Evolutionary conservation across 768 basidiomycete genomes (phyloP).

Genomic region (Crassisporium funariophilum): DNA sequence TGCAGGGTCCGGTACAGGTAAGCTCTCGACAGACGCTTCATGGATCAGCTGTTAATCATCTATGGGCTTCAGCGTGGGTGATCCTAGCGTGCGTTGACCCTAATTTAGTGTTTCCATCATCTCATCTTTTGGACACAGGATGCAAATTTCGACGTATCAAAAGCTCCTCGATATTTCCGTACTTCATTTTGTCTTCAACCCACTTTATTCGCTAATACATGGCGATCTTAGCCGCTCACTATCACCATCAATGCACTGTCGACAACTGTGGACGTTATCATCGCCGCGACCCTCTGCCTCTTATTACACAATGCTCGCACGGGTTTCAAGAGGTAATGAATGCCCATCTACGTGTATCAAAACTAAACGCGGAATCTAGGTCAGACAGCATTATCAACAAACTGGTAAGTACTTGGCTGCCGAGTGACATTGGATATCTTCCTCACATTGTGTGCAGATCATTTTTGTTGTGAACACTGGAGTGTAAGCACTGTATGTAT

Average conservation of each 20-base stretch:
- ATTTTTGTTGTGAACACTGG: constrained; percentile 58
- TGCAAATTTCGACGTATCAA: constrained; percentile 40
- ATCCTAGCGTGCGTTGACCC: constrained; percentile 36
- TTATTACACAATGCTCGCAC: constrained; percentile 51
- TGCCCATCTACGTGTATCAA: neutral
- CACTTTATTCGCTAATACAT: neutral
- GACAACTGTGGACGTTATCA: constrained; percentile 48
- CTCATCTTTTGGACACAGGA: constrained; percentile 21
- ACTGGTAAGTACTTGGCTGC: constrained; percentile 29
- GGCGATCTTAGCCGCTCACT: constrained; percentile 40
- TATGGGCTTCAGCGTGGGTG: constrained; percentile 50
- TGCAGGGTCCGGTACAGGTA: constrained; percentile 37
- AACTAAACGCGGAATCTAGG: constrained; percentile 18
- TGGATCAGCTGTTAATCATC: neutral
- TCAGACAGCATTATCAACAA: constrained; percentile 55
- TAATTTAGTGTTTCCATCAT: neutral
- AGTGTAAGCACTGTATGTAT: constrained; percentile 31
- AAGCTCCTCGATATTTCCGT: constrained; percentile 39
- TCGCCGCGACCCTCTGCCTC: constrained; percentile 47
- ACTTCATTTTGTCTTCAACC: constrained; percentile 5
- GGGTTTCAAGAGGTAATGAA: constrained; percentile 47
- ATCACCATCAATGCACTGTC: constrained; percentile 54
- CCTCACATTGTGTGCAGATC: constrained; percentile 32
- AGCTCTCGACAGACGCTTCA: constrained; percentile 3
- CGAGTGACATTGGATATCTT: neutral